phyloP scores from a whole-genome alignment of 1,139 yeast genomes.

The Kodamaea suecica region DNA sequence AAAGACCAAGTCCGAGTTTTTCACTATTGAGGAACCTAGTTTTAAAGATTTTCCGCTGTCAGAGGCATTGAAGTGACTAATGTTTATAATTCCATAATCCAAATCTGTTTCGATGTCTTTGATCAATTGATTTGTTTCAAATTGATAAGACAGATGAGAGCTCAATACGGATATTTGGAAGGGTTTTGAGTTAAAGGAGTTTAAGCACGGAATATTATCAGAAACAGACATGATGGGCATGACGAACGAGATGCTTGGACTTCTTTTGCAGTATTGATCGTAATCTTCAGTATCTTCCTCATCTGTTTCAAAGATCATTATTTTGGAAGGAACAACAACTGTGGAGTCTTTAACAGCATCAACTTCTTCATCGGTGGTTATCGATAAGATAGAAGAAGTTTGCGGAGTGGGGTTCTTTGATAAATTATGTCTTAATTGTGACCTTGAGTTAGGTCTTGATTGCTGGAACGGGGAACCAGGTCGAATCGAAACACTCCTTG shows the following conservation, averaged over 20 bases:
- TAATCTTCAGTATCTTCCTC: slow-evolving; percentile 34
- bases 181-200: slow-evolving; percentile 5
- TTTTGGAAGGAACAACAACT: slow-evolving; percentile 16
- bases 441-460: not conserved
- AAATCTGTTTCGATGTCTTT: slow-evolving; percentile 15
- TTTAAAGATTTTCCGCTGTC: not conserved
- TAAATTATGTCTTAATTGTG: not conserved
- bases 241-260: slow-evolving; percentile 26
- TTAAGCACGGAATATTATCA: slow-evolving; percentile 10
- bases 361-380: slow-evolving; percentile 26
- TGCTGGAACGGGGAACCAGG: slow-evolving; percentile 5
- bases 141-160: slow-evolving; percentile 16
- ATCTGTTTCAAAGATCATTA: slow-evolving; percentile 44
- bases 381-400: slow-evolving; percentile 25
- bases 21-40: slow-evolving; percentile 12
- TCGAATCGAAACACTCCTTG: too few species aligned
- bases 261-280: slow-evolving; percentile 12
- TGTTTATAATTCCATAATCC: slow-evolving; percentile 12
- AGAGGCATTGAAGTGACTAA: slow-evolving; percentile 16
- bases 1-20: slow-evolving; percentile 30
- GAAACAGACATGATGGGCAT: slow-evolving; percentile 38
- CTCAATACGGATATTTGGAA: slow-evolving; percentile 22
- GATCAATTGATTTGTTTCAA: slow-evolving; percentile 24
- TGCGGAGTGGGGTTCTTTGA: slow-evolving; percentile 5
- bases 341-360: slow-evolving; percentile 15